phyloP scores from a whole-genome alignment of 2,329 filamentous ascomycete species.

The Botrytis porri region DNA sequence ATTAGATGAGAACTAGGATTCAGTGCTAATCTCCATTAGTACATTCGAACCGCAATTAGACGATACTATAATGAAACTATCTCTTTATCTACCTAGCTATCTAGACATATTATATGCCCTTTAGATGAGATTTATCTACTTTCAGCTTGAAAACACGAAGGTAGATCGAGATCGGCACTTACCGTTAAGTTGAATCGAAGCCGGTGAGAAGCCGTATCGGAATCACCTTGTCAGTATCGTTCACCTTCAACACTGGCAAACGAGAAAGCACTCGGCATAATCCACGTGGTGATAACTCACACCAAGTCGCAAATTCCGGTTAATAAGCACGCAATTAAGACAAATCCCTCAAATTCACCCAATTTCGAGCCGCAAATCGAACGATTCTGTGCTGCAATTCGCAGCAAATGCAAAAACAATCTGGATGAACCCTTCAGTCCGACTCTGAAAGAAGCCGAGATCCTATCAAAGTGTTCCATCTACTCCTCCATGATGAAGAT shows the following conservation, averaged over 20 bases:
- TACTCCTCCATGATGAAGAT: neutral
- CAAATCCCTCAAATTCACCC: no score
- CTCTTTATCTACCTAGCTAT: no score
- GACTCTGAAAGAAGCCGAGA: neutral
- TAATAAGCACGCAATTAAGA: neutral
- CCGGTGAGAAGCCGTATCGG: neutral
- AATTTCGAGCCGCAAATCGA: neutral
- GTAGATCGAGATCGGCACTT: neutral
- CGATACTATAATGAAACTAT: neutral
- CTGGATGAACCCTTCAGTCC: neutral
- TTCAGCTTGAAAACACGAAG: neutral
- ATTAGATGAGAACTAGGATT: neutral
- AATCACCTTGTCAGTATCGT: neutral
- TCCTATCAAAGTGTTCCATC: neutral
- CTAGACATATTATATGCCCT: neutral
- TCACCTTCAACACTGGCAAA: neutral
- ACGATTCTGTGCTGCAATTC: neutral
- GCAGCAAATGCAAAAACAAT: neutral
- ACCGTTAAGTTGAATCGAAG: neutral
- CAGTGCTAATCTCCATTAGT: fast-evolving
- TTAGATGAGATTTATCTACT: neutral
- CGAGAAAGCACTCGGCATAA: neutral
- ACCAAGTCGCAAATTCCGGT: neutral
- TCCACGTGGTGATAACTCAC: neutral
- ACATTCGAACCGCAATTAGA: no score